Evolutionary conservation across 2,329 filamentous ascomycete genomes (phyloP).

Genomic region (Paracorniculantispora psalliotae): DNA sequence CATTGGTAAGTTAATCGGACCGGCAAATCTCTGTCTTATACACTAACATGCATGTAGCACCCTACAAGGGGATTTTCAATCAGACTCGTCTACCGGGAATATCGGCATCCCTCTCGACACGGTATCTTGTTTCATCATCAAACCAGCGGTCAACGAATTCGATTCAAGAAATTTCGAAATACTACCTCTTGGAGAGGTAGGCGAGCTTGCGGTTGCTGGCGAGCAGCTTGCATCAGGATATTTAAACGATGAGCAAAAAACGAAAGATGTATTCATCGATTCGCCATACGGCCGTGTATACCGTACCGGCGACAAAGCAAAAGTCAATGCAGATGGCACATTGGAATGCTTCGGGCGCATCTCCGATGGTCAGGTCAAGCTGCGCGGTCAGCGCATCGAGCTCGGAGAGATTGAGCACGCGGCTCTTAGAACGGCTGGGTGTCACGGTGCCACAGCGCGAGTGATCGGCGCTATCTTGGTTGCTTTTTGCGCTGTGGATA

Average conservation of each 20-base stretch:
- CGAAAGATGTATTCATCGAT: constrained; percentile 63
- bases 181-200: constrained; percentile 61
- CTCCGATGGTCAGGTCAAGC: constrained; percentile 75
- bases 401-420: constrained; percentile 74
- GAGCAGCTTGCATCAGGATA: constrained; percentile 76
- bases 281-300: constrained; percentile 68
- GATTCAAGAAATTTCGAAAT: constrained; percentile 39
- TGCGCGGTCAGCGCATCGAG: constrained; percentile 78
- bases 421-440: constrained; percentile 53
- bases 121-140: constrained; percentile 70
- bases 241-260: constrained; percentile 75
- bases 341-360: constrained; percentile 84
- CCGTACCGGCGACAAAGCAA: constrained; percentile 78
- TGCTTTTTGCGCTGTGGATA: constrained; percentile 62
- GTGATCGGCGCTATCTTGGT: constrained; percentile 67
- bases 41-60: constrained; percentile 46
- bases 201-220: constrained; percentile 79
- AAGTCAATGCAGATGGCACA: constrained; percentile 59
- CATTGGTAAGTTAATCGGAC: constrained; percentile 54
- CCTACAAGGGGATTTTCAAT: constrained; percentile 58
- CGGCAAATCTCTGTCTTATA: too few relatives aligned
- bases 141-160: constrained; percentile 33
- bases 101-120: constrained; percentile 78
- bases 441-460: constrained; percentile 61
- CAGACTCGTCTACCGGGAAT: constrained; percentile 53